Evolutionary conservation across 1,139 yeast species (phyloP).

Genomic region (Sugiyamaella castrensis): DNA sequence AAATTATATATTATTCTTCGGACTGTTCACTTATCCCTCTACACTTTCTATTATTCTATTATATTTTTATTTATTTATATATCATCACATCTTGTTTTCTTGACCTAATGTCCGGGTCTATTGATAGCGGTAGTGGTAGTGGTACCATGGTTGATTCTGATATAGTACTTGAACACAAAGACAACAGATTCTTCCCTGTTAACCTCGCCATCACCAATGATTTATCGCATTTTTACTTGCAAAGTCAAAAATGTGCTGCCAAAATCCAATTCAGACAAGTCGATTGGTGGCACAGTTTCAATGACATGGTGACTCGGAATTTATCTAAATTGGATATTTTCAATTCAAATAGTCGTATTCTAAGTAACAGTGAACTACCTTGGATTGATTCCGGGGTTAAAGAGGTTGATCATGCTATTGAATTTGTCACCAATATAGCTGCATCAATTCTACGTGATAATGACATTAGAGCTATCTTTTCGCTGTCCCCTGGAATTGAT

Average conservation of each 20-base stretch:
- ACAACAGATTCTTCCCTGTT: slow-evolving; percentile 7
- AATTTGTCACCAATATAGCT: slow-evolving; percentile 15
- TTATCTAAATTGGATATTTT: slow-evolving; percentile 1
- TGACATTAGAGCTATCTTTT: slow-evolving; percentile 15
- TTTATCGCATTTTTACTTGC: slow-evolving; percentile 7
- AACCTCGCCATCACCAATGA: slow-evolving; percentile 8
- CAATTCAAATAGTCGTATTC: not conserved
- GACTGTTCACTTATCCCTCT: too few relatives aligned
- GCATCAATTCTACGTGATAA: slow-evolving; percentile 17
- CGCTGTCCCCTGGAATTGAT: slow-evolving; percentile 12
- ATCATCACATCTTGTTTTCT: too few relatives aligned
- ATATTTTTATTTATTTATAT: too few relatives aligned
- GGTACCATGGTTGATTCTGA: not conserved
- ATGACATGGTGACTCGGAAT: slow-evolving; percentile 9
- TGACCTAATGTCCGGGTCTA: not conserved
- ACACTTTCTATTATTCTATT: too few relatives aligned
- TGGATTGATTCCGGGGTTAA: slow-evolving; percentile 8
- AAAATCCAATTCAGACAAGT: slow-evolving; percentile 16
- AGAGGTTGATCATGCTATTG: slow-evolving; percentile 16
- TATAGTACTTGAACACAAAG: not conserved
- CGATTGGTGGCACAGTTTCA: slow-evolving; percentile 22
- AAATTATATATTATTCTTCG: too few relatives aligned
- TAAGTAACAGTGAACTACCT: slow-evolving; percentile 2
- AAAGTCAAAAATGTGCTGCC: slow-evolving; percentile 7
- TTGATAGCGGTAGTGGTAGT: not conserved